Evolutionary conservation across 2,329 filamentous ascomycete species (phyloP), one percentile per base, ranked within the genome.

Genomic region (Daldinia eschscholtzii): DNA sequence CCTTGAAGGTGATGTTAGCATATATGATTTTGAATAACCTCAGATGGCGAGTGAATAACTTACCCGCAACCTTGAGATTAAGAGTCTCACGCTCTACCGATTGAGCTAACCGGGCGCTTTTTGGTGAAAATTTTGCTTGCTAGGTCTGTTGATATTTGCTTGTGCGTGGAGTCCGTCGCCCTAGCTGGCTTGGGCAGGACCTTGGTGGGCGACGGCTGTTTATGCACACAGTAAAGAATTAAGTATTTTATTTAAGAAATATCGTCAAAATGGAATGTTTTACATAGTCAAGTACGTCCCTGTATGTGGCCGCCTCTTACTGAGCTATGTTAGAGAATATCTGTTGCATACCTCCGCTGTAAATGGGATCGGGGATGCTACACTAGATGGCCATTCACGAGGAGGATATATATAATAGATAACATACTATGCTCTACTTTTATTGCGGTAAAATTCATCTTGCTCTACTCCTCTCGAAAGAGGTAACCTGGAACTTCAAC

Each of bases 31-130:
- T n/a, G 26, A 28, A 30, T 6, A 30, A 30, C 6, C 46, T 9
- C 46, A 6, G 9, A 30, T 50, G 26, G 3, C 1, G 5, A 10
- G 20, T 3, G 4, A 30, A 15, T 23, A 46, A 57, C 60, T 48
- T 62, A 62, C 60, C 74, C 73, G 73, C 73, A 73, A 70, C 73
- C 73, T 76, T 75, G 73, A 76, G 72, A 87, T 76, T 82, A 83
- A 83, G 88, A 90, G 88, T 89, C 88, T 88, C 84, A 89, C 87
- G 87, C 87, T 90, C 88, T 90, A 89, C 86, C 85, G 85, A 88
- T 88, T 88, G 86, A 88, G 86, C 86, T 88, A 88, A 83, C 84
- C 83, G 81, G 84, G 84, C 65, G 44, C 7, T 13, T 33, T 18
- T 6, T 52, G 3, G 46, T 52, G 46, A 33, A 33, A 52, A 33